Conservation (phyloP, 2,329 filamentous ascomycete genomes). For the Alternaria infectoria region DNA sequence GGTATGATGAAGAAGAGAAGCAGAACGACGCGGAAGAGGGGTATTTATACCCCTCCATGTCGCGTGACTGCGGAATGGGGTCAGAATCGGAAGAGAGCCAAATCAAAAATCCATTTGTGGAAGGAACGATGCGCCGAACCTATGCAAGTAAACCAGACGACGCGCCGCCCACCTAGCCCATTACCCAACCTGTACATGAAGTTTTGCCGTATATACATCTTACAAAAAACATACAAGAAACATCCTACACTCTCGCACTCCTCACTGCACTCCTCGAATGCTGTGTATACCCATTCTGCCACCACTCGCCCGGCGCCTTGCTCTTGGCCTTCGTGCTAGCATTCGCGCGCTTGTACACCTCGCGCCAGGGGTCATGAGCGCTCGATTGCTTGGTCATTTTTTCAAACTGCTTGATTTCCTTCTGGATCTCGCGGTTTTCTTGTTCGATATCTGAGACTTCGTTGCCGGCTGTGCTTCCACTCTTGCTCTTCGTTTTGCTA, state of each 20-base stretch:
- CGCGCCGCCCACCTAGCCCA: background rate
- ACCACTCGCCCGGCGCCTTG: background rate
- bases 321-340: background rate
- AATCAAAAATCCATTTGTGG: background rate
- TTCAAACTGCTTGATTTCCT: conserved; percentile 29
- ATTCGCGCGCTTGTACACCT: conserved; percentile 11
- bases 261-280: background rate
- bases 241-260: background rate
- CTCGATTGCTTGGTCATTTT: conserved; percentile 37
- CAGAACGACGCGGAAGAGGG: rapidly evolving
- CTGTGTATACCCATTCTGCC: background rate
- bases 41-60: rapidly evolving
- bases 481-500: background rate
- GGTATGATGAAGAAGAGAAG: too few species aligned
- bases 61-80: rapidly evolving
- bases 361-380: conserved; percentile 32
- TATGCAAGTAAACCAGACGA: background rate
- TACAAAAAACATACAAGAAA: background rate
- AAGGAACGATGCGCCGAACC: background rate
- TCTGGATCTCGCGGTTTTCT: conserved; percentile 16
- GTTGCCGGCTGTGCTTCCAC: background rate
- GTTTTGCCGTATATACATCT: background rate
- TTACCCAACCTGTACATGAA: background rate
- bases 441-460: conserved; percentile 1
- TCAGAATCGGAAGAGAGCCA: background rate